Percentiles rank a stretch among this genome's conserved stretches.
phyloP scores from a whole-genome alignment of 108 stramenopile genomes.

The Skeletonema costatum region DNA sequence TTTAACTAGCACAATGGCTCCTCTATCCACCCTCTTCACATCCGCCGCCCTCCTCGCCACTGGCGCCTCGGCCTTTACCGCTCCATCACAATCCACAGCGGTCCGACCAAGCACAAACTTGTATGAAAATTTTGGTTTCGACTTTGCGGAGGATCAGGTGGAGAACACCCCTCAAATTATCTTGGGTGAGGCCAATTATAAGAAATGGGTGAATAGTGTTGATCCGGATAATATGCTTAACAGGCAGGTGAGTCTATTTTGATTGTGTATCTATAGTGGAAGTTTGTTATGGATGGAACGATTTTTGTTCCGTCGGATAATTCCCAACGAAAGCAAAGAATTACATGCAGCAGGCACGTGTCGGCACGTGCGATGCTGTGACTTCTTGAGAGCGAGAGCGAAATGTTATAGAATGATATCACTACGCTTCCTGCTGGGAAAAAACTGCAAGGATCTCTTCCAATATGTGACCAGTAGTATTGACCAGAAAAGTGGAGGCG shows the following conservation, averaged over 20 bases:
- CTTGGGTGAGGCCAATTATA: conserved; percentile 86
- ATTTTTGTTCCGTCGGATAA: background rate
- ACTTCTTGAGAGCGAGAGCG: background rate
- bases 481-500: background rate
- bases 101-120: conserved; percentile 25
- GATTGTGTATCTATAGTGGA: background rate
- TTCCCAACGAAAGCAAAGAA: background rate
- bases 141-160: conserved; percentile 79
- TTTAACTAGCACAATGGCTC: conserved; percentile 33
- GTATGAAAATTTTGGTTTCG: conserved; percentile 79
- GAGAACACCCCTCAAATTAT: conserved; percentile 77
- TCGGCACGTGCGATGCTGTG: background rate
- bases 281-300: background rate
- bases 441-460: background rate
- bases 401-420: background rate
- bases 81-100: background rate
- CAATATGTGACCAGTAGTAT: background rate
- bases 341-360: background rate
- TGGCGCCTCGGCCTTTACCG: conserved; percentile 35
- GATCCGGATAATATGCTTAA: conserved; percentile 81
- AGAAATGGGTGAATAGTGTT: conserved; percentile 78
- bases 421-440: background rate
- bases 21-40: conserved; percentile 41
- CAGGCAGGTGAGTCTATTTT: conserved; percentile 64
- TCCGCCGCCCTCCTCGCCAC: conserved; percentile 36